Evolutionary conservation across 176 grass and related monocot genomes (phyloP).

Genomic region (Zea luxurians): DNA sequence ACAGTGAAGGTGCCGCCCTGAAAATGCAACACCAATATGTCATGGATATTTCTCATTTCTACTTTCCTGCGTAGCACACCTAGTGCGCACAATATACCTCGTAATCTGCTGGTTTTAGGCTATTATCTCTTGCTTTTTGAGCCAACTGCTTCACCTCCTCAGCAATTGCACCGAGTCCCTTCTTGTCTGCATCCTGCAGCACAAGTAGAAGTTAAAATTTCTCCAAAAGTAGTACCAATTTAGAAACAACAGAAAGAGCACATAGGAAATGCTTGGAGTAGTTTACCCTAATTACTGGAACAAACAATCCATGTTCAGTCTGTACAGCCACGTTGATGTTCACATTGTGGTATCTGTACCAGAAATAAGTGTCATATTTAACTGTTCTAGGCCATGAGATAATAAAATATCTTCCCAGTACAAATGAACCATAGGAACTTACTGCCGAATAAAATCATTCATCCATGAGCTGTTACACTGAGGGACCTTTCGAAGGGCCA

Average conservation of each 20-base stretch:
- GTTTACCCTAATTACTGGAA: slow-evolving; percentile 89
- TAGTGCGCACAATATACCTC: slow-evolving; percentile 48
- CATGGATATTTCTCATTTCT: background rate
- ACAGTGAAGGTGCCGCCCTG: slow-evolving; percentile 94
- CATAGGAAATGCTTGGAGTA: background rate
- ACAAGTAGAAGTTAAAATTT: slow-evolving; percentile 18
- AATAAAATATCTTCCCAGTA: background rate
- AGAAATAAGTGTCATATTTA: slow-evolving; percentile 14
- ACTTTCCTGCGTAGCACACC: slow-evolving; percentile 18
- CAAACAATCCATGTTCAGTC: slow-evolving; percentile 94
- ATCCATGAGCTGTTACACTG: slow-evolving; percentile 95
- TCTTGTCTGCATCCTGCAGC: slow-evolving; percentile 91
- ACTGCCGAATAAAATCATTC: slow-evolving; percentile 97
- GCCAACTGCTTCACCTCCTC: slow-evolving; percentile 90
- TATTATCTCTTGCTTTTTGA: slow-evolving; percentile 85
- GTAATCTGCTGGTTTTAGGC: slow-evolving; percentile 85
- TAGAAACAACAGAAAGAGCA: background rate
- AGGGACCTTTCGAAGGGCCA: slow-evolving; percentile 90
- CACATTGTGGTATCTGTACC: slow-evolving; percentile 80
- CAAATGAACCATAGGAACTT: slow-evolving; percentile 37
- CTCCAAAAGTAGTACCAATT: background rate
- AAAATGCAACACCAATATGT: slow-evolving; percentile 34
- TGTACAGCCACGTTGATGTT: slow-evolving; percentile 97
- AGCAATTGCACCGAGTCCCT: slow-evolving; percentile 81
- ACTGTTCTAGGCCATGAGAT: background rate